phyloP scores from a whole-genome alignment of 2,329 filamentous ascomycete species.

The Pestalotiopsis sp. region DNA sequence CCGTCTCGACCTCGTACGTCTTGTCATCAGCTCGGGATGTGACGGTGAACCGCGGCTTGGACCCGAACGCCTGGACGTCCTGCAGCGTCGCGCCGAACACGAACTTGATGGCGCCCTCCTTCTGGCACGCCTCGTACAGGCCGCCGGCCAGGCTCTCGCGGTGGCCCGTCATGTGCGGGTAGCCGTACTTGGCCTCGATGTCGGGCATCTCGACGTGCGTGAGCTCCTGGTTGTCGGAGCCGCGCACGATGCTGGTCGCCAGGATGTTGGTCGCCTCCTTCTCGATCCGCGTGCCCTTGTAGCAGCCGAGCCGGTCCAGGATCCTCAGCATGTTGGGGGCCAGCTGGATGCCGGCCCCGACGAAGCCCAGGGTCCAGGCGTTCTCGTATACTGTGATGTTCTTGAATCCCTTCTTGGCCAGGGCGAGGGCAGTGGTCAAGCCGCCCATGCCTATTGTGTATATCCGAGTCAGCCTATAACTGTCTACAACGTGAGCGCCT shows the following conservation, averaged over 20 bases:
- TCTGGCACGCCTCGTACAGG: slow-evolving; percentile 71
- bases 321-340: slow-evolving; percentile 82
- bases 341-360: slow-evolving; percentile 83
- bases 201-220: slow-evolving; percentile 71
- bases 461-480: not conserved
- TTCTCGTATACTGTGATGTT: slow-evolving; percentile 75
- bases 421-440: slow-evolving; percentile 69
- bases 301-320: slow-evolving; percentile 72
- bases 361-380: slow-evolving; percentile 75
- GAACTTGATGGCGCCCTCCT: slow-evolving; percentile 66
- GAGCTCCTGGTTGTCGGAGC: slow-evolving; percentile 69
- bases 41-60: slow-evolving; percentile 58
- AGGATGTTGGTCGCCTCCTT: slow-evolving; percentile 71
- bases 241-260: slow-evolving; percentile 76
- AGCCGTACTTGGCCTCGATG: slow-evolving; percentile 69
- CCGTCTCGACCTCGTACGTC: slow-evolving; percentile 54
- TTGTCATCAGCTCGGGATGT: slow-evolving; percentile 25
- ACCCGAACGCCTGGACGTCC: slow-evolving; percentile 59
- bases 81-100: slow-evolving; percentile 63
- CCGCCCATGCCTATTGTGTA: slow-evolving; percentile 74
- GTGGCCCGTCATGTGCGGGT: slow-evolving; percentile 81
- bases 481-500: not conserved
- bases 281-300: slow-evolving; percentile 62
- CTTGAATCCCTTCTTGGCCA: slow-evolving; percentile 76
- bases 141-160: slow-evolving; percentile 70